Percentiles rank a stretch among this genome's conserved stretches.
phyloP scores from a whole-genome alignment of 1,139 yeast genomes.

The Suhomyces maxii region DNA sequence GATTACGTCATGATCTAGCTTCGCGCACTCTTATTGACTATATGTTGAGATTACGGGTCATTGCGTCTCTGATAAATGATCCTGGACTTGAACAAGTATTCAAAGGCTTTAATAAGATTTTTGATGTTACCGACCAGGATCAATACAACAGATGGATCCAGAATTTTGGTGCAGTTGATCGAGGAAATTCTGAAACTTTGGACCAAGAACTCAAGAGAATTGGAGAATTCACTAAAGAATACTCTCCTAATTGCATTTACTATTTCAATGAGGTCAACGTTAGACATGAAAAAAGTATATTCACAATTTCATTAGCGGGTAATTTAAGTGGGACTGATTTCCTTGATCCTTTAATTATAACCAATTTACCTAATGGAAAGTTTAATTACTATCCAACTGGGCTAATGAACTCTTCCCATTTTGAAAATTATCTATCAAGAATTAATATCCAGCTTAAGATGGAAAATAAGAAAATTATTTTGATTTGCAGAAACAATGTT shows the following conservation, averaged over 20 bases:
- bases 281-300: slow-evolving; percentile 9
- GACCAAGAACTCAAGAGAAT: slow-evolving; percentile 8
- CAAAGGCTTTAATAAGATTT: not conserved
- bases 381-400: slow-evolving; percentile 17
- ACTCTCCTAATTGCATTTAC: slow-evolving; percentile 10
- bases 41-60: not conserved
- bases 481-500: slow-evolving; percentile 13
- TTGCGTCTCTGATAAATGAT: not conserved
- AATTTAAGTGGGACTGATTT: slow-evolving; percentile 14
- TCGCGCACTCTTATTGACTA: slow-evolving; percentile 4
- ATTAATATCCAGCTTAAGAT: slow-evolving; percentile 8
- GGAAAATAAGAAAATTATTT: slow-evolving; percentile 8
- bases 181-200: not conserved
- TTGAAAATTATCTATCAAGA: slow-evolving; percentile 10
- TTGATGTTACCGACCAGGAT: not conserved
- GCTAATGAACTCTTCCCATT: slow-evolving; percentile 12
- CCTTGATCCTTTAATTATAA: slow-evolving; percentile 15
- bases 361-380: slow-evolving; percentile 9
- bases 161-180: not conserved
- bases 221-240: not conserved
- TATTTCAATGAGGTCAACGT: slow-evolving; percentile 20
- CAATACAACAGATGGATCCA: not conserved
- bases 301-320: slow-evolving; percentile 14
- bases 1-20: not conserved
- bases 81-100: not conserved